Evolutionary conservation across 83 land plant genomes (phyloP).

Genomic region (Picea mariana): DNA sequence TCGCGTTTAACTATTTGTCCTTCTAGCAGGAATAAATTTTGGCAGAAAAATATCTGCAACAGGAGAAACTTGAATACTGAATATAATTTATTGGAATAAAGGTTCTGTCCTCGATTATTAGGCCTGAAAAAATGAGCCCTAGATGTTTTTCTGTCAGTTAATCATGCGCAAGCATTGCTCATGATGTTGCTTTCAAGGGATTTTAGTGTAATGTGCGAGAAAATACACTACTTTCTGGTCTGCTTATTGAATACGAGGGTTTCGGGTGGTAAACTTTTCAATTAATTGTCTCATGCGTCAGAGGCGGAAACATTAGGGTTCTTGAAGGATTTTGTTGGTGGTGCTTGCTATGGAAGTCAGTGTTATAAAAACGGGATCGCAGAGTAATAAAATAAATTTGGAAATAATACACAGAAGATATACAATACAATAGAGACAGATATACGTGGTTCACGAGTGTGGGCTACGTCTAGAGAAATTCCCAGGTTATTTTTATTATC

Average conservation of each 20-base stretch:
- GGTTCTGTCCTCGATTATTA: no score
- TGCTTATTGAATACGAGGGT: background rate
- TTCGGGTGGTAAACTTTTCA: background rate
- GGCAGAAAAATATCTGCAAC: background rate
- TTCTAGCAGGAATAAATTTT: background rate
- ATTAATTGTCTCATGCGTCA: background rate
- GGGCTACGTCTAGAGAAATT: no score
- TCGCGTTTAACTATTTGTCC: background rate
- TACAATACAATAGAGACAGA: no score
- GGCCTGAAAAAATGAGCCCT: background rate
- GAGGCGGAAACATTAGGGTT: background rate
- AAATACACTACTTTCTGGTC: background rate
- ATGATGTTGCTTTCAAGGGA: background rate
- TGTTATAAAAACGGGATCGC: no score
- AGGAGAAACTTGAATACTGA: background rate
- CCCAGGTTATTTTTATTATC: no score
- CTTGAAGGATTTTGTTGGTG: conserved; percentile 29
- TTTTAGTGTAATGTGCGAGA: background rate
- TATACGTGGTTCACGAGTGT: no score
- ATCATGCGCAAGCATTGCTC: background rate
- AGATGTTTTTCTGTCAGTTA: background rate
- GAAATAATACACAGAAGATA: no score
- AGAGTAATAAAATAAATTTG: no score
- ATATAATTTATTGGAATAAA: no score
- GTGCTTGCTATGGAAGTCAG: conserved; percentile 28